phyloP scores from a whole-genome alignment of 164 flowering plant species.

The Annona squamosa region DNA sequence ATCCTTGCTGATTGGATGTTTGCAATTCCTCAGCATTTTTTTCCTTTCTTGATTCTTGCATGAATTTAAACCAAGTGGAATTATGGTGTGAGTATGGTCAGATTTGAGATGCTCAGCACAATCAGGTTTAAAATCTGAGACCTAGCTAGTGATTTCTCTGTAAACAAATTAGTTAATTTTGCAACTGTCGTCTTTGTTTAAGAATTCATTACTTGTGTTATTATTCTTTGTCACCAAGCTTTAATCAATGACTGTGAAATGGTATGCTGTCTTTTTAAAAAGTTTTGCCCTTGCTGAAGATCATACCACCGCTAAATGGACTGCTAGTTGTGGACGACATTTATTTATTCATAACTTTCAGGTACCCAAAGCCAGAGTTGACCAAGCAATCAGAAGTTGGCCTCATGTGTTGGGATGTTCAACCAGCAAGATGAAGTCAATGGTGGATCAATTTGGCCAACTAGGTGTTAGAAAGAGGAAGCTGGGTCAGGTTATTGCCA shows the following conservation, averaged over 20 bases:
- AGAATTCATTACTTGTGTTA: no score
- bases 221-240: not conserved
- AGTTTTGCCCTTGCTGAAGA: no score
- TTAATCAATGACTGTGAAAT: not conserved
- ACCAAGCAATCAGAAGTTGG: conserved; percentile 59
- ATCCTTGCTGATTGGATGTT: no score
- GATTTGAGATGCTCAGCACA: not conserved
- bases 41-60: not conserved
- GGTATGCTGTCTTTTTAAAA: no score
- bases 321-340: not conserved
- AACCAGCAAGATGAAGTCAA: conserved; percentile 50
- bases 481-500: conserved; percentile 57
- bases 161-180: no score
- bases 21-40: no score
- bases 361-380: conserved; percentile 51
- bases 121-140: not conserved
- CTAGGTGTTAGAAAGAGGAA: conserved; percentile 49
- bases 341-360: conserved; percentile 14
- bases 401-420: conserved; percentile 80
- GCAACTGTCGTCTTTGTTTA: no score
- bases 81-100: not conserved
- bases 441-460: conserved; percentile 48
- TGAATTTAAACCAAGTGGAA: not conserved
- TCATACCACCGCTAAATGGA: not conserved
- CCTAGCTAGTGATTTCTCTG: not conserved